Conservation (phyloP, 306 rosid species). For the Macrotyloma uniflorum region DNA sequence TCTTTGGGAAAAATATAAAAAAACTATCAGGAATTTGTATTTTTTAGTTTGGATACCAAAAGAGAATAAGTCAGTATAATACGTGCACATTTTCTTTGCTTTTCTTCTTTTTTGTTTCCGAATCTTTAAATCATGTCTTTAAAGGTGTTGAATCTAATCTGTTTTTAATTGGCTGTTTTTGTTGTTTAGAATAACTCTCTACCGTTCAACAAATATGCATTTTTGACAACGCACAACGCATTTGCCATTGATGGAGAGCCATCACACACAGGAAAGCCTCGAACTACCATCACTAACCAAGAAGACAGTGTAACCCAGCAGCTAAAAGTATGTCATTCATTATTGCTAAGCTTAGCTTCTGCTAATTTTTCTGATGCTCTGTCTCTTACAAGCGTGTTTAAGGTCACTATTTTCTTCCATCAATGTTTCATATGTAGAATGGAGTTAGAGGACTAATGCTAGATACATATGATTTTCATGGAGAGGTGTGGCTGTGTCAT, state of each 20-base stretch:
- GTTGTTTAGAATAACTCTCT: constrained; percentile 63
- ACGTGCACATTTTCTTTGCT: neutral
- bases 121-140: too few relatives aligned
- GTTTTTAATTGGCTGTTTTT: too few relatives aligned
- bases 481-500: constrained; percentile 81
- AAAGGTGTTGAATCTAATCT: too few relatives aligned
- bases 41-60: neutral
- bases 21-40: neutral
- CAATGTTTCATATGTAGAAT: constrained; percentile 48
- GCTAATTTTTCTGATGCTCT: neutral
- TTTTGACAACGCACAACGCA: constrained; percentile 77
- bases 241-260: constrained; percentile 69
- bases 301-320: constrained; percentile 74
- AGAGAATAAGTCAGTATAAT: neutral
- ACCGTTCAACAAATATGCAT: constrained; percentile 87
- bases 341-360: neutral
- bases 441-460: constrained; percentile 76
- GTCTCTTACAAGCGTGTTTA: neutral
- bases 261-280: constrained; percentile 60
- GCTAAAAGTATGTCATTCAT: constrained; percentile 48
- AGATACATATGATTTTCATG: constrained; percentile 68
- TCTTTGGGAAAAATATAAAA: neutral
- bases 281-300: constrained; percentile 65
- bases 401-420: neutral
- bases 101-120: too few relatives aligned